Evolutionary conservation across 176 grass and related monocot genomes (phyloP), one percentile per base, ranked within the genome.

Genomic region (Eragrostis curvula): DNA sequence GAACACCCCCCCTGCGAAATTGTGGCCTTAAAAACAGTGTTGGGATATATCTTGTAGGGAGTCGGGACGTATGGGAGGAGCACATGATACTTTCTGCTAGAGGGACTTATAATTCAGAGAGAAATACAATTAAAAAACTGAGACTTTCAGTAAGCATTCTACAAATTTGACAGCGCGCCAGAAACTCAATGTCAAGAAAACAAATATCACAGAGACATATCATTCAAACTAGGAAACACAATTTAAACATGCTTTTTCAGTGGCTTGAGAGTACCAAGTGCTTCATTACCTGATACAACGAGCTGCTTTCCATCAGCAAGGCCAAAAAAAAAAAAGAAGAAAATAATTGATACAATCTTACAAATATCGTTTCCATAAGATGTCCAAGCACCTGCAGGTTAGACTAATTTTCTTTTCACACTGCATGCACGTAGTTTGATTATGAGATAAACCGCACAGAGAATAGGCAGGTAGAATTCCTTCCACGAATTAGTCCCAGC

Each of bases 331-430:
- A 51, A 67, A 27, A 36, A 36, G 32, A 36, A n/a, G n/a, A n/a
- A n/a, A n/a, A 66, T 15, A 20, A 60, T 7, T 17, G 64, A 44
- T 55, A 9, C 18, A 39, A 75, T 39, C 49, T 41, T 42, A 80
- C 48, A 55, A 25, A 53, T 44, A 64, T 21, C 32, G 52, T 24
- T 74, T 44, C 78, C 77, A 55, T 29, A 73, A 16, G 70, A 73
- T 68, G 64, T 53, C 30, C 32, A 63, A 56, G 71, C 55, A 81
- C 48, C 10, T 40, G 28, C 71, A 85, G 66, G 71, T 72, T 77
- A 85, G 77, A 50, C 46, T 47, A 81, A 64, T 68, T 70, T 56
- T 49, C 71, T 66, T 30, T 55, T 28, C 72, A 32, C 40, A 81
- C 32, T 36, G 61, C 71, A 82, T 77, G 49, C 40, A 39, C 10